Base-by-base conservation (phyloP, 306 rosid genomes). In the Cucurbita moschata region DNA sequence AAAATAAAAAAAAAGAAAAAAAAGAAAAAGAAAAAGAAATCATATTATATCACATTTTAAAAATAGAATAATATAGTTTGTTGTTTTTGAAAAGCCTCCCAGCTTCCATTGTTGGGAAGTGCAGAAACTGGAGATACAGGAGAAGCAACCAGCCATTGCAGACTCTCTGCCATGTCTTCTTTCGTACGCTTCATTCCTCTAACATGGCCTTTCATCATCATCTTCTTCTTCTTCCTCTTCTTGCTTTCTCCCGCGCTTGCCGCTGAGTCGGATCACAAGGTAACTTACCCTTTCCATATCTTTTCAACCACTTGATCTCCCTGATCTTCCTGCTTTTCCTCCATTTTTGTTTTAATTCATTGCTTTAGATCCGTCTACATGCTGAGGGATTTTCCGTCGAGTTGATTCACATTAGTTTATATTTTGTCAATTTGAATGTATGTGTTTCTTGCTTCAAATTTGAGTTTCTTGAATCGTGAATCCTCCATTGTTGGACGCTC, bases 231-330 rank as follows among this genome's bases (percentile, higher is more conserved):
- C 23, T 55, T 88, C 73, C 52, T 82, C 66, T 83, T 86, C 53
- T 12, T 30, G 6, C 77, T 26, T 10, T 73, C 67, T 55, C 55
- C 81, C 65, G 84, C 81, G 9, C 70, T 85, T 77, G 94, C 96
- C 73, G 79, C 96, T 44, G 98, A 93, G 70, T 80, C 97, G 67
- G 98, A 93, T 88, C 98, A 93, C 87, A 93, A 72, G 96, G 98
- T 90, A 75, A 51, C 63, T 66, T 61, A 10, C 38, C 55, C 21
- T 70, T 52, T 70, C 60, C 19, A 30, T 38, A 11, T 42, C 51
- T 18, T 19, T 12, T 10, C 30, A 54, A 55, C 23, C 37, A 10
- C 30, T 40, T 43, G 38, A 43, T 19, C 21, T 67, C 55, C 15
- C 39, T 44, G 72, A 67, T 67, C 54, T 67, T 65, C 38, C n/a